These are phyloP conservation scores for Candida albicans DNA, from an alignment of 1,139 yeast genomes.

Conservation along the genomic window DNA sequence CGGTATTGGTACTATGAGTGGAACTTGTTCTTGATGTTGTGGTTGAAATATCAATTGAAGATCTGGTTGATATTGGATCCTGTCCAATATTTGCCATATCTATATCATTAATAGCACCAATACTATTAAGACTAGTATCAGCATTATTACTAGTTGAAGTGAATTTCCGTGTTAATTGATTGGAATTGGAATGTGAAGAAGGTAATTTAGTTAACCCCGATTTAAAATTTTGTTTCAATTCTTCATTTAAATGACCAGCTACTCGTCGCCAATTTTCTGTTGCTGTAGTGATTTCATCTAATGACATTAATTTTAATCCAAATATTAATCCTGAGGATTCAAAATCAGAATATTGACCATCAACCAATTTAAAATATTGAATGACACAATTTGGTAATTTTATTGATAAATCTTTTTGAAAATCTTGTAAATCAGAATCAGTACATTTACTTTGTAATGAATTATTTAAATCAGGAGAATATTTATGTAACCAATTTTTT, in stretches of 20 bases:
- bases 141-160: slow-evolving; percentile 11
- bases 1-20: slow-evolving; percentile 6
- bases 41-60: slow-evolving; percentile 10
- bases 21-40: slow-evolving; percentile 10
- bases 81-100: slow-evolving; percentile 1
- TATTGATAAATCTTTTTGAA: slow-evolving; percentile 62
- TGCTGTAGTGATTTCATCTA: slow-evolving; percentile 63
- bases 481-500: slow-evolving; percentile 56
- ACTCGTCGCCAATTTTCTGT: slow-evolving; percentile 71
- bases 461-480: slow-evolving; percentile 56
- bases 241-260: slow-evolving; percentile 44
- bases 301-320: slow-evolving; percentile 63
- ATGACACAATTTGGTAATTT: slow-evolving; percentile 59
- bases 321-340: slow-evolving; percentile 57
- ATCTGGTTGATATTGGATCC: slow-evolving; percentile 11
- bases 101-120: background rate
- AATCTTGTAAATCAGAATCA: slow-evolving; percentile 56
- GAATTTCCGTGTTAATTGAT: slow-evolving; percentile 23
- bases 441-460: slow-evolving; percentile 67
- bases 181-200: slow-evolving; percentile 23
- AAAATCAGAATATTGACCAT: slow-evolving; percentile 61
- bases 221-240: slow-evolving; percentile 21
- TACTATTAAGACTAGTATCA: background rate
- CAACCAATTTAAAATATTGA: slow-evolving; percentile 62
- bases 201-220: slow-evolving; percentile 28